Evolutionary conservation across 352 stramenopile species (phyloP).

Genomic region (Pythium aphanidermatum): DNA sequence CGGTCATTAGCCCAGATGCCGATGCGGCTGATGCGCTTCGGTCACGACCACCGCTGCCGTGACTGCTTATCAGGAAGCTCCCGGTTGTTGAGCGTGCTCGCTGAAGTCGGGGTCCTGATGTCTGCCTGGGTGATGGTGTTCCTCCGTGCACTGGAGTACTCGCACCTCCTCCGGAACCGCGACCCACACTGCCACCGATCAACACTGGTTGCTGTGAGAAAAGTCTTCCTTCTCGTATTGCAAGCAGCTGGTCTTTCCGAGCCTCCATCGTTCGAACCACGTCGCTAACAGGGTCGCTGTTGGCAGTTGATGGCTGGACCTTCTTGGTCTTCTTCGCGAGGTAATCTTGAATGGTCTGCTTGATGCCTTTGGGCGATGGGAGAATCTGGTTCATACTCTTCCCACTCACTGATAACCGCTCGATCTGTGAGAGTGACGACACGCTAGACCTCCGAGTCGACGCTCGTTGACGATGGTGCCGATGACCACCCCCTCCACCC

Average conservation of each 20-base stretch:
- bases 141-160: too few relatives aligned
- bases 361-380: slow-evolving; percentile 46
- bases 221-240: neutral
- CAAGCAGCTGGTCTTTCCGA: slow-evolving; percentile 10
- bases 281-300: slow-evolving; percentile 17
- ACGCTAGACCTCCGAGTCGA: slow-evolving; percentile 49
- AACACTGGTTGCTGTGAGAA: neutral
- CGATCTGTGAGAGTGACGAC: slow-evolving; percentile 56
- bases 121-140: neutral
- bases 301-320: slow-evolving; percentile 37
- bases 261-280: slow-evolving; percentile 22
- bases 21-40: slow-evolving; percentile 12
- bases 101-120: slow-evolving; percentile 3
- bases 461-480: slow-evolving; percentile 14
- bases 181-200: too few relatives aligned
- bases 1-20: too few relatives aligned
- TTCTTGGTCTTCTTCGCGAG: slow-evolving; percentile 62
- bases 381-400: slow-evolving; percentile 46
- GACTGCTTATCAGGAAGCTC: slow-evolving; percentile 3
- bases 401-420: slow-evolving; percentile 45
- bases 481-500: slow-evolving; percentile 3
- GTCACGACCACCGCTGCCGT: neutral
- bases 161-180: too few relatives aligned
- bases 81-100: slow-evolving; percentile 13
- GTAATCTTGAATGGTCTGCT: slow-evolving; percentile 58